These are phyloP conservation scores for Pterocarpus macrocarpus DNA, from an alignment of 306 rosid species.

Conservation along the genomic window DNA sequence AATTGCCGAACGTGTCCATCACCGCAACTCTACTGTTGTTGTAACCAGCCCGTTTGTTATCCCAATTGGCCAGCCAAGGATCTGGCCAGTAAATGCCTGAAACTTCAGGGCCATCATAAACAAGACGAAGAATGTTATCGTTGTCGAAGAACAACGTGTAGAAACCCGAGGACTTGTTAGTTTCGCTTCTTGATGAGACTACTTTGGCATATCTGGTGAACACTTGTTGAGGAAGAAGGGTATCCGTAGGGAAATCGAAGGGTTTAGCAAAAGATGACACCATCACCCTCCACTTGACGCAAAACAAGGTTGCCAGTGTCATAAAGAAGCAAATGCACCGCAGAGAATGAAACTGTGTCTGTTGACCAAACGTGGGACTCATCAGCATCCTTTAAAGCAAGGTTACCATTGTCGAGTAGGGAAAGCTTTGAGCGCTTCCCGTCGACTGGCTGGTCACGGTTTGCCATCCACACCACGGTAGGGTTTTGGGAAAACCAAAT, in stretches of 20 bases:
- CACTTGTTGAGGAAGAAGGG: slow-evolving; percentile 60
- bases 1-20: slow-evolving; percentile 55
- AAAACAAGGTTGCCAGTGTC: slow-evolving; percentile 59
- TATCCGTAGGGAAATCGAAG: slow-evolving; percentile 62
- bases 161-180: slow-evolving; percentile 62
- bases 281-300: neutral
- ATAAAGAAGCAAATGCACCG: slow-evolving; percentile 29
- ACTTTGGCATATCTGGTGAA: slow-evolving; percentile 50
- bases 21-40: slow-evolving; percentile 59
- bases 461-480: slow-evolving; percentile 66
- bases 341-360: slow-evolving; percentile 39
- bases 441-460: slow-evolving; percentile 60
- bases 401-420: slow-evolving; percentile 53
- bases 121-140: slow-evolving; percentile 60
- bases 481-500: slow-evolving; percentile 54
- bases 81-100: slow-evolving; percentile 68
- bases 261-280: slow-evolving; percentile 58
- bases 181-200: slow-evolving; percentile 61
- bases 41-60: slow-evolving; percentile 49
- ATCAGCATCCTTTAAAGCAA: slow-evolving; percentile 52
- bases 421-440: slow-evolving; percentile 57
- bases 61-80: slow-evolving; percentile 56
- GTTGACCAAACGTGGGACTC: slow-evolving; percentile 57
- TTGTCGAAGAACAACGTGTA: slow-evolving; percentile 56
- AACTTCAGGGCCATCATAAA: slow-evolving; percentile 60